A percentile compares a stretch with the other conserved stretches of the same genome.
phyloP scores from a whole-genome alignment of 768 basidiomycete species.

The Hygrocybe coccinea region DNA sequence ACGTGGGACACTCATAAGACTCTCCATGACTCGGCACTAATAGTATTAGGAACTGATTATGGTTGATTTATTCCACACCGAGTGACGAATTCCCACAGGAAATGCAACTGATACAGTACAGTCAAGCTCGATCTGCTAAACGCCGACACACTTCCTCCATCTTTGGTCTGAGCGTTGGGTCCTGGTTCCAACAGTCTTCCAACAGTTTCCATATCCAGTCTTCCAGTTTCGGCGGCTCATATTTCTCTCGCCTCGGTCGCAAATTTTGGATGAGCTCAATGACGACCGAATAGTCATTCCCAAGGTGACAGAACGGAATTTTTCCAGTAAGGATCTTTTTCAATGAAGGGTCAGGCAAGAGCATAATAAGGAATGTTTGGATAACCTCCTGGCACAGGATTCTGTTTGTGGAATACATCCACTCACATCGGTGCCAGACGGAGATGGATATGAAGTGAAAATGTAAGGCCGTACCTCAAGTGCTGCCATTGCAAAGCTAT shows the following conservation, averaged over 20 bases:
- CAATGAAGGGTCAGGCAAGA: neutral
- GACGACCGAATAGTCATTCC: neutral
- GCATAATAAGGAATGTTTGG: neutral
- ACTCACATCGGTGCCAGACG: neutral
- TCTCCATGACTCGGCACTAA: too few species aligned
- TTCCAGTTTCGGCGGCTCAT: neutral
- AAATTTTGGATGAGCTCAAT: neutral
- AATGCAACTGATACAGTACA: too few species aligned
- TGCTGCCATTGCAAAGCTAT: conserved; percentile 10
- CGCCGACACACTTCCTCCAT: neutral
- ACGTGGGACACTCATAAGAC: too few species aligned
- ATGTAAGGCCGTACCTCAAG: conserved; percentile 14
- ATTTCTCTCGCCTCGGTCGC: neutral
- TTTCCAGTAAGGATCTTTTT: conserved; percentile 2
- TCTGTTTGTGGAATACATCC: neutral
- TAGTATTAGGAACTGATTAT: too few species aligned
- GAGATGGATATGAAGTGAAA: neutral
- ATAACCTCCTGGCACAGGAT: neutral
- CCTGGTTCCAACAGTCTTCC: neutral
- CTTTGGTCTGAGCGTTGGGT: neutral
- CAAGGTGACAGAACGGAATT: neutral
- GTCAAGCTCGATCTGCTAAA: too few species aligned
- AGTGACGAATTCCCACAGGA: too few species aligned
- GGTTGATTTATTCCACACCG: too few species aligned
- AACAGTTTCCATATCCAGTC: conserved; percentile 1